Evolutionary conservation across 73 alveolate genomes (phyloP), one percentile per base, ranked within the genome.

Genomic region (Blepharisma stoltei): DNA sequence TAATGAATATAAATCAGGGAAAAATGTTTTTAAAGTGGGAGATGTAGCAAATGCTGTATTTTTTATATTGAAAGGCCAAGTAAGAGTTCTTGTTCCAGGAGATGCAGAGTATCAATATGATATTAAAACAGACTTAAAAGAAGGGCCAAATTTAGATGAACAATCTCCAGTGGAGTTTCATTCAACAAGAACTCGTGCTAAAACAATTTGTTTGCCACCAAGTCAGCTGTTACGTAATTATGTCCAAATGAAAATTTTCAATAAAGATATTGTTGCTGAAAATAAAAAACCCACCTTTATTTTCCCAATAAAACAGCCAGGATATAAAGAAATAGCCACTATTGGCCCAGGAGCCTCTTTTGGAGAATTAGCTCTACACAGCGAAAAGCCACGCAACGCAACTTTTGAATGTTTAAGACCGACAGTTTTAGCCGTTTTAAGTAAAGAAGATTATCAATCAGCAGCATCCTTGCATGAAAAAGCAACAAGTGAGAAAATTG

Each of bases 61-160:
- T 25, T 60, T 60, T 38, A 60, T 60, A 60, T 60, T 60, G 23
- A 60, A 25, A 60, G 73, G 73, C 14, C n/a, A 14, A 18, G 73
- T 60, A 9, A 60, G 46, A 9, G 23, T 60, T 60, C 45, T 60
- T 18, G 37, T 38, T 18, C 73, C 14, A 20, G 41, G 41, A 32
- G 41, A 32, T 32, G 41, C 41, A 1, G 41, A 32, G 3, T 32
- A 32, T 32, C 41, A 32, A 3, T 32, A 32, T 32, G 41, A 32
- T 32, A 32, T 32, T 32, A 32, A 32, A 32, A 32, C 41, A 32
- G 41, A 32, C 3, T 32, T 32, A 32, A 32, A 32, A 32, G 41
- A 32, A 32, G 41, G 41, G 5, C 41, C 41, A 32, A 32, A 32
- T 32, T 32, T 32, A 3, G 41, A 32, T 32, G 41, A 32, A 32